Evolutionary conservation across 495 filamentous ascomycete species (phyloP), one percentile per base, ranked within the genome.

Genomic region (Annulohypoxylon maeteangense): DNA sequence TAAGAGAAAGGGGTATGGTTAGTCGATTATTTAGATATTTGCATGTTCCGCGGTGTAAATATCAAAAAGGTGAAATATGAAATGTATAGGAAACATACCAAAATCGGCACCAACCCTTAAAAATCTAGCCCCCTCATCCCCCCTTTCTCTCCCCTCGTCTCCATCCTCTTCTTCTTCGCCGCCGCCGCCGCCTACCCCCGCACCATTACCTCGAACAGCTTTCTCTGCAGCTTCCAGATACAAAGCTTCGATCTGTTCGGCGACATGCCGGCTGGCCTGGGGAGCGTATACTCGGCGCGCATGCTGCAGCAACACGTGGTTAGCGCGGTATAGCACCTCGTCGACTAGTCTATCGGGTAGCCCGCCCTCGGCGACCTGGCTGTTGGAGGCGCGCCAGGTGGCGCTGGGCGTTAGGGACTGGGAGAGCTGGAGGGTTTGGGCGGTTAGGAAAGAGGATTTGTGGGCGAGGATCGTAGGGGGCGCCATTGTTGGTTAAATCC

Each of bases 181-280:
- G 16, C 82, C 36, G 1, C 81, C 80, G 0, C 76, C 80, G 1
- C 75, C 80, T 20, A 65, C 83, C 31, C 56, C 79, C 57, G 69
- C 78, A 48, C 42, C 34, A 7, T 67, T 27, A 0, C 72, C 71
- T 0, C 62, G 54, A 12, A 76, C 62, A 14, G 69, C 74, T 68
- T 78, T 74, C 67, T 79, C 81, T 25, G 84, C 83, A 1, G 77
- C 80, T 40, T 86, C 84, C 74, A 88, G 89, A 74, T 95, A 95
- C 56, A 94, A 78, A 56, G 79, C 81, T 71, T 94, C 89, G 45
- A 96, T 89, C 82, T 96, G 92, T 78, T 93, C 90, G 22, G 92
- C 93, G 42, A 96, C 87, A 80, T 94, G 91, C 36, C 92, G 87
- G 62, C 89, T 87, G 0, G 91, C 88, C 71, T 94, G 91, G 0